phyloP scores from a whole-genome alignment of 2,329 filamentous ascomycete species.

The Exophiala sideris region DNA sequence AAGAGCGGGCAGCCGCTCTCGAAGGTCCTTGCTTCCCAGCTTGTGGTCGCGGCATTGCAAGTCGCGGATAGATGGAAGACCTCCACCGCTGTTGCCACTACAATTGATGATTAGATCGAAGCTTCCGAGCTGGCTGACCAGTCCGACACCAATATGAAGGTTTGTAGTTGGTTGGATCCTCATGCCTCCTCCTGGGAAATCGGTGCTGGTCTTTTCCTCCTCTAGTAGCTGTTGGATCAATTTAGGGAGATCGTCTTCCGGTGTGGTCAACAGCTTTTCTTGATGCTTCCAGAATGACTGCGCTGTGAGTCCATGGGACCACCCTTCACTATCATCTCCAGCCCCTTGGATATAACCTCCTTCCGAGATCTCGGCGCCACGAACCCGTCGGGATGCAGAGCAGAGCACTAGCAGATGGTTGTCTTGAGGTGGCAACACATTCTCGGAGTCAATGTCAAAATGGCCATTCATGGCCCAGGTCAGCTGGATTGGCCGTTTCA shows the following conservation, averaged over 20 bases:
- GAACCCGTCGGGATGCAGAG: slow-evolving; percentile 73
- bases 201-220: slow-evolving; percentile 26
- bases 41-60: slow-evolving; percentile 71
- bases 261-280: slow-evolving; percentile 56
- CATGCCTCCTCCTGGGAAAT: slow-evolving; percentile 27
- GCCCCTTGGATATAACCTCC: slow-evolving; percentile 88
- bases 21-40: slow-evolving; percentile 76
- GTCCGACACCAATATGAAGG: slow-evolving; percentile 33
- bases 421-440: background rate
- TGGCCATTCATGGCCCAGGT: slow-evolving; percentile 24
- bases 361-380: slow-evolving; percentile 65
- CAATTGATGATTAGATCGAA: slow-evolving; percentile 45
- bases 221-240: slow-evolving; percentile 48
- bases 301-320: slow-evolving; percentile 78
- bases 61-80: slow-evolving; percentile 43
- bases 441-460: slow-evolving; percentile 1
- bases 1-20: slow-evolving; percentile 62
- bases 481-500: slow-evolving; percentile 19
- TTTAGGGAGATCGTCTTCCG: slow-evolving; percentile 62
- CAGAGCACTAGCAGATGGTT: slow-evolving; percentile 71
- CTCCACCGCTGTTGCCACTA: slow-evolving; percentile 36
- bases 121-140: slow-evolving; percentile 34
- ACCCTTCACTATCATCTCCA: slow-evolving; percentile 91
- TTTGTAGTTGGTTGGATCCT: slow-evolving; percentile 39
- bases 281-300: slow-evolving; percentile 73